Evolutionary conservation across 2,329 filamentous ascomycete genomes (phyloP).

Genomic region (Aschersonia sp.): DNA sequence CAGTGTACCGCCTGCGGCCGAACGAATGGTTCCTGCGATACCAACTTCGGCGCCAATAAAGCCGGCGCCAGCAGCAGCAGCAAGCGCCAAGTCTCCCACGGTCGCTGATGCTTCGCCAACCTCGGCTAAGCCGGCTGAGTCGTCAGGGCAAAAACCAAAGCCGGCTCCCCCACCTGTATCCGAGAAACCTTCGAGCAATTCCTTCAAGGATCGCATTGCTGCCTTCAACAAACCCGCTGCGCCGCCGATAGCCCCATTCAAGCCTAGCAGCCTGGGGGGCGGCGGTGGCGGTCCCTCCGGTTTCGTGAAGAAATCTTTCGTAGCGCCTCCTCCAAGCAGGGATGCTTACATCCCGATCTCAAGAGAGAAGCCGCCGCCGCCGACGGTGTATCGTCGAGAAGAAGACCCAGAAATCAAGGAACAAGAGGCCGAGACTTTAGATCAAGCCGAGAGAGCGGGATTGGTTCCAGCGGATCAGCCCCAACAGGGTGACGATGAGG

Average conservation of each 20-base stretch:
- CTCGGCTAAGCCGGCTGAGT: slow-evolving; percentile 23
- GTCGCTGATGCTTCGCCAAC: slow-evolving; percentile 5
- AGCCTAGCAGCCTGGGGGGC: slow-evolving; percentile 50
- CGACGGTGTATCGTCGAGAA: slow-evolving; percentile 71
- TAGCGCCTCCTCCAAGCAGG: slow-evolving; percentile 84
- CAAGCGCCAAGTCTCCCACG: slow-evolving; percentile 4
- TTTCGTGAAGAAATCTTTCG: slow-evolving; percentile 95
- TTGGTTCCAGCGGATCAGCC: slow-evolving; percentile 28
- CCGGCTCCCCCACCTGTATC: slow-evolving; percentile 46
- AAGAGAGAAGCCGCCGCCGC: slow-evolving; percentile 49
- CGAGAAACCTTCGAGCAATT: slow-evolving; percentile 61
- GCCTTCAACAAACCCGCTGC: slow-evolving; percentile 89
- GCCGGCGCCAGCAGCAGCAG: slow-evolving; percentile 16
- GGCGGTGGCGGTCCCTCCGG: slow-evolving; percentile 33
- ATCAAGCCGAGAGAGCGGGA: slow-evolving; percentile 55
- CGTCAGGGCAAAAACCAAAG: slow-evolving; percentile 20
- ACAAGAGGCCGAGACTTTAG: slow-evolving; percentile 48
- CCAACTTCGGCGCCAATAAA: slow-evolving; percentile 13
- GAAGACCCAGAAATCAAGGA: slow-evolving; percentile 66
- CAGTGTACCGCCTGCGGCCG: neutral
- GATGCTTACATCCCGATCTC: slow-evolving; percentile 76
- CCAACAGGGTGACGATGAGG: slow-evolving; percentile 46
- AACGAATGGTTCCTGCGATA: slow-evolving; percentile 11
- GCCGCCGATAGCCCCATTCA: slow-evolving; percentile 79
- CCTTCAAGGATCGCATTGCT: slow-evolving; percentile 90